Conservation (phyloP, 495 filamentous ascomycete genomes). For the Rusavskia elegans region DNA sequence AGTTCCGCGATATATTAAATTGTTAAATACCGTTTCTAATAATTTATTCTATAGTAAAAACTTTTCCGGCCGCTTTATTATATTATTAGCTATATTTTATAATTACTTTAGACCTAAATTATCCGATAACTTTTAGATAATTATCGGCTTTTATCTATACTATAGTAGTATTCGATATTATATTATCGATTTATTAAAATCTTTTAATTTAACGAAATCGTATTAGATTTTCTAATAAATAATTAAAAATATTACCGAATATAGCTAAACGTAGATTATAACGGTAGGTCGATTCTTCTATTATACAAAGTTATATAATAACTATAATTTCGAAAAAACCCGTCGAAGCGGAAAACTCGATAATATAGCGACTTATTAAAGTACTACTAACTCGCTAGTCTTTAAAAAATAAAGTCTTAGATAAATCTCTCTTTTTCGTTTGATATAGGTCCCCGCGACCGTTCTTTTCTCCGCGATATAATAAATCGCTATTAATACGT, state of each 20-base stretch:
- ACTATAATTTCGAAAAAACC: not conserved
- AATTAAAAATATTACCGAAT: too few species aligned
- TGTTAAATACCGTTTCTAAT: not conserved
- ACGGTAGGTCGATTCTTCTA: not conserved
- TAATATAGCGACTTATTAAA: not conserved
- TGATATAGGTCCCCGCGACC: not conserved
- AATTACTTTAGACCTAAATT: not conserved
- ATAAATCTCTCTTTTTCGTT: not conserved
- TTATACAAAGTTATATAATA: not conserved
- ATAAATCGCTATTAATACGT: not conserved
- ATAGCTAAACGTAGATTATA: not conserved
- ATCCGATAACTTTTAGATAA: not conserved
- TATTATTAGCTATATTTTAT: not conserved
- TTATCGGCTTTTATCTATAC: not conserved
- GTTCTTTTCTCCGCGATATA: too few species aligned
- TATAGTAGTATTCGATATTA: not conserved
- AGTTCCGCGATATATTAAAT: not conserved
- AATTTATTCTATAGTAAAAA: not conserved
- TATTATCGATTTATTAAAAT: not conserved
- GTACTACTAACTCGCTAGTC: not conserved
- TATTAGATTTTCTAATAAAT: not conserved
- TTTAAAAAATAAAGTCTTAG: not conserved
- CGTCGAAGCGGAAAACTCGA: not conserved
- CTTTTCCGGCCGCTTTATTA: not conserved
- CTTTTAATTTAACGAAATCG: not conserved